Base-by-base conservation (phyloP, 192 early-diverging fungal species). In the Paraglomus brasilianum region DNA sequence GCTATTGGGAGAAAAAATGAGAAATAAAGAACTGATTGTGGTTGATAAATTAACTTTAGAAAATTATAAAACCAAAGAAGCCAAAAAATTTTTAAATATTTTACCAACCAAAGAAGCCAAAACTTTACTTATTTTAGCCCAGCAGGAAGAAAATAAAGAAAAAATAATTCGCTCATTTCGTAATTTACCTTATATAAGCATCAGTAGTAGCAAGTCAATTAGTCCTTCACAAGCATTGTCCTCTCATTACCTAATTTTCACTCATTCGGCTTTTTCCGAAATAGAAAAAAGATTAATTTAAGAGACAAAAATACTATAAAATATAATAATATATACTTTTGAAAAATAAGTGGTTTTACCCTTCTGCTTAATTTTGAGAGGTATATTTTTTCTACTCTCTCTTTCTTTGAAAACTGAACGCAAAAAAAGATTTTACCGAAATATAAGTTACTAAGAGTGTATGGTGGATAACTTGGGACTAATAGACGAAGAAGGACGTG, bases 161-260 rank as follows among this genome's bases (percentile, higher is more conserved):
- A 21, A 53, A 53, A 53, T 53, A 53, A 53, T n/a, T 17, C n/a
- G 19, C 6, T 9, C 52, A 7, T 53, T 53, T 53, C 19, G 52
- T 22, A 53, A 53, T 17, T 53, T 53, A 53, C 52, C 52, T 53
- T 53, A 53, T 53, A 17, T 53, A 53, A 53, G n/a, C n/a, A 53
- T 53, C 22, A 53, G 9, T 53, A 22, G 22, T 53, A 53, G 52
- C 19, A 9, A 53, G 19, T 9, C 52, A 9, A 17, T 53, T 53
- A 53, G 22, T 17, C 7, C 52, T 17, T 53, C 9, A 7, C 52
- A 53, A 9, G 52, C 22, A n/a, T 53, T 53, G 22, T 19, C 19
- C 22, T 17, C 52, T 17, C 8, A 7, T 21, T 53, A 9, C 22
- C 52, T 53, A 8, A 53, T 53, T 53, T 53, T 53, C 22, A 53